Percentiles rank a stretch among this genome's conserved stretches.
These are phyloP conservation scores for Brassica hybrid DNA, from an alignment of 441 rosid genomes.

Conservation along the genomic window DNA sequence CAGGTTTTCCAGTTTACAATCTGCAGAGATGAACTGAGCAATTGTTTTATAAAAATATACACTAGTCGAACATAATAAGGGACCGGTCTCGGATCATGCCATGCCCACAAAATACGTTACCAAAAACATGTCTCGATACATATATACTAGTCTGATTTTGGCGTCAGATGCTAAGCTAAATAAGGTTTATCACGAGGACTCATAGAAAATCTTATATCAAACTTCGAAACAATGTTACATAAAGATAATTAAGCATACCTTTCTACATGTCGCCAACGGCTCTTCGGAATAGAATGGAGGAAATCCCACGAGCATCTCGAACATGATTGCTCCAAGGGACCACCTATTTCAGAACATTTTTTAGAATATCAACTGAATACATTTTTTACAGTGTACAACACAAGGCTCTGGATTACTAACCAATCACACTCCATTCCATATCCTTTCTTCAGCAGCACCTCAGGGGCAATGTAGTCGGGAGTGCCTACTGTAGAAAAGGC, in stretches of 20 bases:
- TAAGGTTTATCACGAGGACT: slow-evolving; percentile 20
- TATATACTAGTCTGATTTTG: neutral
- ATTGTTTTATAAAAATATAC: slow-evolving; percentile 43
- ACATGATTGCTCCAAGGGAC: slow-evolving; percentile 79
- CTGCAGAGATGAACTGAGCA: slow-evolving; percentile 52
- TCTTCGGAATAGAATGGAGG: slow-evolving; percentile 71
- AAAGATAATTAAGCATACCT: slow-evolving; percentile 48
- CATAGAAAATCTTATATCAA: neutral
- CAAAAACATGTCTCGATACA: slow-evolving; percentile 18
- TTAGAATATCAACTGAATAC: slow-evolving; percentile 23
- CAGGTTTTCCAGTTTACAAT: slow-evolving; percentile 66
- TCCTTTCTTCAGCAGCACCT: slow-evolving; percentile 73
- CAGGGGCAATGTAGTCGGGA: slow-evolving; percentile 78
- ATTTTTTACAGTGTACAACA: neutral
- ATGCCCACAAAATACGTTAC: slow-evolving; percentile 10
- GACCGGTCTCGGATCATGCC: slow-evolving; percentile 25
- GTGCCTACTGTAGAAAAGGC: slow-evolving; percentile 79
- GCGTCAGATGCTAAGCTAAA: neutral
- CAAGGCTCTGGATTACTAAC: slow-evolving; percentile 44
- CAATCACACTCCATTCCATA: slow-evolving; percentile 80
- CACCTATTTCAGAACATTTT: slow-evolving; percentile 50
- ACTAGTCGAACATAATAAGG: slow-evolving; percentile 32
- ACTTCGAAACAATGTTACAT: neutral
- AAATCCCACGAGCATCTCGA: slow-evolving; percentile 75
- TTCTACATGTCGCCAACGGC: slow-evolving; percentile 66